phyloP scores from a whole-genome alignment of 2,329 filamentous ascomycete genomes.

The Hortaea werneckii region DNA sequence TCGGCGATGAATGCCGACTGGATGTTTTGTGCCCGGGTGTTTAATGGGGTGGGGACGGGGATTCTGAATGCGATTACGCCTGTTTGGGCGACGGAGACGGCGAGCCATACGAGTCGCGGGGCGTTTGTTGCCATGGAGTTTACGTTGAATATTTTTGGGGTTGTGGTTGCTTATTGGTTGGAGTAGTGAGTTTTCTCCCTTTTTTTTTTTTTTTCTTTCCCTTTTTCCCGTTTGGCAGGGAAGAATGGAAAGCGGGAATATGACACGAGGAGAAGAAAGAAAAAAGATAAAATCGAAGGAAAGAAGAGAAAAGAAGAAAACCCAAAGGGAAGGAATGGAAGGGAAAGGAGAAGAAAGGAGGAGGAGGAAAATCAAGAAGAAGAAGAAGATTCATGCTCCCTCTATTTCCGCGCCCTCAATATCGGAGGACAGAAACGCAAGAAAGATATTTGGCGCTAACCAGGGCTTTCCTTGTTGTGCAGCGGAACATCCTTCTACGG shows the following conservation, averaged over 20 bases:
- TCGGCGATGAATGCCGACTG: slow-evolving; percentile 55
- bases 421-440: no score
- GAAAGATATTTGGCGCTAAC: background rate
- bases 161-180: slow-evolving; percentile 35
- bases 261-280: no score
- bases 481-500: slow-evolving; percentile 11
- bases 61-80: slow-evolving; percentile 61
- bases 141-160: slow-evolving; percentile 62
- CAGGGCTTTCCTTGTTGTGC: background rate
- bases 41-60: slow-evolving; percentile 49
- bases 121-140: slow-evolving; percentile 36
- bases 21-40: slow-evolving; percentile 41
- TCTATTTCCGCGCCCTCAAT: no score
- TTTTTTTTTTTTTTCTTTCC: no score
- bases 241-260: no score
- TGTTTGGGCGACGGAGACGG: slow-evolving; percentile 61
- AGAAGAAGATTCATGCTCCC: no score
- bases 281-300: no score
- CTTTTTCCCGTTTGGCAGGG: no score
- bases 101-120: slow-evolving; percentile 57
- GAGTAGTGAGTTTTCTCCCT: slow-evolving; percentile 16
- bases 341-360: no score
- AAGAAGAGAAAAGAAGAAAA: no score
- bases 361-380: no score
- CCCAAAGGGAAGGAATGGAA: no score